Conservation (phyloP, 106 monocot genomes). For the Cymbidium sinense region DNA sequence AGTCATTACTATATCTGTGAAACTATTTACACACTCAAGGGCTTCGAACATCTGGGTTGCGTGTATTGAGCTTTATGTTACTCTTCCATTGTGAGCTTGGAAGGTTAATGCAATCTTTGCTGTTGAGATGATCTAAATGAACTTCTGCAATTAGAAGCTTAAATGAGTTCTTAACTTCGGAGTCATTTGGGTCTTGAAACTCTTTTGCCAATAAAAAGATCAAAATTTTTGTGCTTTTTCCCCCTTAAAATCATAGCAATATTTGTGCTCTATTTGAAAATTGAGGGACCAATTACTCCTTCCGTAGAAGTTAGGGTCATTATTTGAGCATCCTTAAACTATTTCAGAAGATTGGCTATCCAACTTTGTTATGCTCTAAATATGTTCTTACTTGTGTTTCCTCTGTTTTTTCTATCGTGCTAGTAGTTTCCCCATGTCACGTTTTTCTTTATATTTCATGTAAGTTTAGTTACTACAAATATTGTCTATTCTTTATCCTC, state of each 20-base stretch:
- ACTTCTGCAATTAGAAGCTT: background rate
- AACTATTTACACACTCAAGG: background rate
- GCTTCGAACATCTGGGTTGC: background rate
- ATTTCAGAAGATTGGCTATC: background rate
- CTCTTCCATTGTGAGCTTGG: background rate
- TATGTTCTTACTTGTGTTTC: background rate
- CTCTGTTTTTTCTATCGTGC: background rate
- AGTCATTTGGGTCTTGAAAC: background rate
- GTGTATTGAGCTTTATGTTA: background rate
- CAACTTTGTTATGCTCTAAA: background rate
- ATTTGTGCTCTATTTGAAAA: background rate
- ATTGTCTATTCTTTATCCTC: background rate
- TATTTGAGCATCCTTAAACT: background rate
- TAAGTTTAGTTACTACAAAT: background rate
- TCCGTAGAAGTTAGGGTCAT: background rate
- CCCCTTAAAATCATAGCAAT: background rate
- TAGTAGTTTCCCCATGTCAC: background rate
- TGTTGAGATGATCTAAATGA: background rate
- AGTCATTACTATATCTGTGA: background rate
- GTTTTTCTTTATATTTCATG: background rate
- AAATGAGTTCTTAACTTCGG: background rate
- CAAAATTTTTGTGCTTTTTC: background rate
- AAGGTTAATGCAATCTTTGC: background rate
- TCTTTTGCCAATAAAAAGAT: background rate
- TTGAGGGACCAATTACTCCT: background rate